Base-by-base conservation (phyloP, 805 yeast genomes). In the Ogataea methylovora region DNA sequence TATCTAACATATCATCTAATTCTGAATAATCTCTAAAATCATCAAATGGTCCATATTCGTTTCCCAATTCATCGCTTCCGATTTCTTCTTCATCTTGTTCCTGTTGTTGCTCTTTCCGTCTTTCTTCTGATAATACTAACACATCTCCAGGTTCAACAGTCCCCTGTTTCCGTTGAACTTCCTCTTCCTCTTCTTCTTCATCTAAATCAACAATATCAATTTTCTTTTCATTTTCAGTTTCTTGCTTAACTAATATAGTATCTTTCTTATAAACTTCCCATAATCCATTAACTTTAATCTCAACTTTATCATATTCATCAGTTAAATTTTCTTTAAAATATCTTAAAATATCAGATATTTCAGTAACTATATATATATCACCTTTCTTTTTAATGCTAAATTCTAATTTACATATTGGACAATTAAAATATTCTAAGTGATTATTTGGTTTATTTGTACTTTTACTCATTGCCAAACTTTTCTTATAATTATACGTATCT, bases 401-500 rank as follows among this genome's bases (percentile, higher is more conserved):
- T 32, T 59, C 63, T 19, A 54, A 27, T 16, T 52, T 56, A 44
- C 64, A 59, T 9, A 58, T 49, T 1, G 64, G 64, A 34, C 64
- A 59, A 25, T 44, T 41, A 35, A 59, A 59, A 42, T 33, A 57
- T 15, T 49, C 51, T 24, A 59, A 32, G 7, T 43, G 36, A 32
- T 59, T 59, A 28, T 51, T 54, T 13, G 38, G 33, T 29, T n/a
- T 35, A 16, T 18, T 42, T 45, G 25, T 38, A 27, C 18, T 35
- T 20, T 3, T 36, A 29, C 33, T 48, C 54, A 34, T 56, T 55
- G 3, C 42, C 39, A 25, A 45, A 56, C 2, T 41, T 12, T 20
- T 23, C 12, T 29, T 23, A n/a, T 17, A n/a, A n/a, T n/a, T n/a
- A n/a, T n/a, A n/a, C n/a, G n/a, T n/a, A 22, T 18, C 17, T 30